These are phyloP conservation scores for Leishmania mexicana DNA, from an alignment of 208 protist species.

Conservation along the genomic window DNA sequence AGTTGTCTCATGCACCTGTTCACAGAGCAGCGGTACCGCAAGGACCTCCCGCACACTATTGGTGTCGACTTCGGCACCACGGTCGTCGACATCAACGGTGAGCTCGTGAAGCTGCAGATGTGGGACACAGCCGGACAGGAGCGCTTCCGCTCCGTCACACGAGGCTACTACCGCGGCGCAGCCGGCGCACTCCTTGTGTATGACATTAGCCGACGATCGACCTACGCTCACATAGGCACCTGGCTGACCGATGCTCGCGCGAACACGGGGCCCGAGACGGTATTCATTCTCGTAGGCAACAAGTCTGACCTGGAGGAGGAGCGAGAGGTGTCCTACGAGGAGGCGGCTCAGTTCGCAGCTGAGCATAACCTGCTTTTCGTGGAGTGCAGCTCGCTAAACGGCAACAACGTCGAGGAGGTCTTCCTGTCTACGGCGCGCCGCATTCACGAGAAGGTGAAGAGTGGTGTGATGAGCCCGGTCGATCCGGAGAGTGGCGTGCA, in stretches of 20 bases:
- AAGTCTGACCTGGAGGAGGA: constrained; percentile 96
- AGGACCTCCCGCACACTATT: constrained; percentile 97
- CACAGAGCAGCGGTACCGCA: constrained; percentile 96
- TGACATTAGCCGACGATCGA: constrained; percentile 91
- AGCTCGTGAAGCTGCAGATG: constrained; percentile 98
- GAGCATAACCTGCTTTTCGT: constrained; percentile 96
- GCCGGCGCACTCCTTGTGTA: constrained; percentile 96
- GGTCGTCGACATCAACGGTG: constrained; percentile 94
- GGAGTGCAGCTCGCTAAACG: constrained; percentile 94
- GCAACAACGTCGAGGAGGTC: constrained; percentile 93
- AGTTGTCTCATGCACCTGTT: constrained; percentile 98
- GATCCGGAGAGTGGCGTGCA: constrained; percentile 84
- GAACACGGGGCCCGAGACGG: constrained; percentile 82
- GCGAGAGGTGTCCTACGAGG: constrained; percentile 96
- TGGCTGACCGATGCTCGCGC: constrained; percentile 96
- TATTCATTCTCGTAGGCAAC: constrained; percentile 95
- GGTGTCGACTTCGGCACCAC: constrained; percentile 98
- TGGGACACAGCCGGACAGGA: constrained; percentile 96
- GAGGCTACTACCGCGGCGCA: constrained; percentile 97
- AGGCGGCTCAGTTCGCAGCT: constrained; percentile 95
- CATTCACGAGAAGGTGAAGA: constrained; percentile 96
- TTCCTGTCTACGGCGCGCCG: constrained; percentile 93
- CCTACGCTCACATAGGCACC: constrained; percentile 87
- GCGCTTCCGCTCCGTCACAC: constrained; percentile 92
- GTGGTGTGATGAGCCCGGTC: constrained; percentile 85